phyloP scores from a whole-genome alignment of 345 rosid genomes.

The Gossypium turneri region DNA sequence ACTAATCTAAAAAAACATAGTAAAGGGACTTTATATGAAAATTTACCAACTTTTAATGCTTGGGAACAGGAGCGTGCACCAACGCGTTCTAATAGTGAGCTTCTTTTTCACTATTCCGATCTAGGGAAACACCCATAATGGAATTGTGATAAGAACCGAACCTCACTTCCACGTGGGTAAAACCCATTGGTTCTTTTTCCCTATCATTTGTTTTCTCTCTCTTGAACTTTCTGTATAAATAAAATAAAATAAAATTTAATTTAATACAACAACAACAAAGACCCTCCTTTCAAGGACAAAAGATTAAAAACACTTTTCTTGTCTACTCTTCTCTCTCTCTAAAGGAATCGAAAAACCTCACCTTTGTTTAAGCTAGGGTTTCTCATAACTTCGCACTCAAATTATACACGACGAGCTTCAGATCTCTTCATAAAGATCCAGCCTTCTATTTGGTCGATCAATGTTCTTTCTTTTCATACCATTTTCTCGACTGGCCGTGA shows the following conservation, averaged over 20 bases:
- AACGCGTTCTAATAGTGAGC: slow-evolving; percentile 32
- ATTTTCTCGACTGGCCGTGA: slow-evolving; percentile 40
- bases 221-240: slow-evolving; percentile 23
- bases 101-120: slow-evolving; percentile 19
- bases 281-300: slow-evolving; percentile 51
- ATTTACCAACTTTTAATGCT: too few relatives aligned
- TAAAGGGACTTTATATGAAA: too few relatives aligned
- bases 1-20: too few relatives aligned
- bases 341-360: slow-evolving; percentile 38
- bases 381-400: slow-evolving; percentile 49
- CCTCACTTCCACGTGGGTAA: slow-evolving; percentile 33
- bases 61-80: slow-evolving; percentile 26
- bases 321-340: slow-evolving; percentile 31
- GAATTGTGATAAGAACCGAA: slow-evolving; percentile 68
- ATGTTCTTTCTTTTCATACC: slow-evolving; percentile 32
- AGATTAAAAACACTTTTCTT: slow-evolving; percentile 25
- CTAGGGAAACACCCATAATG: slow-evolving; percentile 49
- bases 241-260: not conserved
- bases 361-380: slow-evolving; percentile 49
- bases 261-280: slow-evolving; percentile 19
- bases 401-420: slow-evolving; percentile 31
- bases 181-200: slow-evolving; percentile 17
- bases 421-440: slow-evolving; percentile 27
- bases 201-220: not conserved
- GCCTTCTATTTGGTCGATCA: slow-evolving; percentile 22